Percentiles rank a stretch among this genome's conserved stretches.
Conservation (phyloP, 805 yeast species). For the Hanseniaspora lachancei region DNA sequence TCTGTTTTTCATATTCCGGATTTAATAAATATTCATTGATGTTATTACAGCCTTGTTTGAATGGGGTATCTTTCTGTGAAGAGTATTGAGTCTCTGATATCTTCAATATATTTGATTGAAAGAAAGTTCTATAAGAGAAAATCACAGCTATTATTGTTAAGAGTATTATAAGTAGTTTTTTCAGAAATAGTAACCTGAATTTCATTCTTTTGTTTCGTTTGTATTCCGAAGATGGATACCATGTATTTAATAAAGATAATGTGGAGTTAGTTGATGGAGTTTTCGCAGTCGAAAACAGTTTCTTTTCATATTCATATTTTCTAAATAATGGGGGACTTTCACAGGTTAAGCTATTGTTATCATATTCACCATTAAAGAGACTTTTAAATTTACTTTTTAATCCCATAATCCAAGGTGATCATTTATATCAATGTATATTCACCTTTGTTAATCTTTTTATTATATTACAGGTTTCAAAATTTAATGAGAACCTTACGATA, state of each 20-base stretch:
- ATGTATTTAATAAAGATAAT: neutral
- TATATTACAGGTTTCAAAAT: too few species aligned
- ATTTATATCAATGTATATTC: neutral
- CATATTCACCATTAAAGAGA: neutral
- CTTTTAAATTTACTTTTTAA: neutral
- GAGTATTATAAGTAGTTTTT: neutral
- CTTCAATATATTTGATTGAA: neutral
- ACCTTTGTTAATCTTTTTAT: too few species aligned
- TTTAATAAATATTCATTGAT: conserved; percentile 26
- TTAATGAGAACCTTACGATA: too few species aligned
- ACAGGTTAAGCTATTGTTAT: neutral
- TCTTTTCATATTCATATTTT: neutral
- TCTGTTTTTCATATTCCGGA: conserved; percentile 36
- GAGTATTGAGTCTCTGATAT: conserved; percentile 17
- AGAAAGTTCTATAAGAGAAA: neutral
- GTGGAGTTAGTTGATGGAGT: neutral
- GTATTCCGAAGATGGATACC: neutral
- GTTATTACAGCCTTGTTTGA: conserved; percentile 46
- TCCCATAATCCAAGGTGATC: neutral
- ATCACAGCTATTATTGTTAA: neutral
- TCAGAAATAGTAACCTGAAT: neutral
- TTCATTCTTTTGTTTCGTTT: neutral
- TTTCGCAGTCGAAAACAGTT: neutral
- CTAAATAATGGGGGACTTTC: neutral
- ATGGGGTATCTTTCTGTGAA: conserved; percentile 32